Evolutionary conservation across 257 asterid genomes (phyloP), one percentile per base, ranked within the genome.

Genomic region (Solanum paucissectum): DNA sequence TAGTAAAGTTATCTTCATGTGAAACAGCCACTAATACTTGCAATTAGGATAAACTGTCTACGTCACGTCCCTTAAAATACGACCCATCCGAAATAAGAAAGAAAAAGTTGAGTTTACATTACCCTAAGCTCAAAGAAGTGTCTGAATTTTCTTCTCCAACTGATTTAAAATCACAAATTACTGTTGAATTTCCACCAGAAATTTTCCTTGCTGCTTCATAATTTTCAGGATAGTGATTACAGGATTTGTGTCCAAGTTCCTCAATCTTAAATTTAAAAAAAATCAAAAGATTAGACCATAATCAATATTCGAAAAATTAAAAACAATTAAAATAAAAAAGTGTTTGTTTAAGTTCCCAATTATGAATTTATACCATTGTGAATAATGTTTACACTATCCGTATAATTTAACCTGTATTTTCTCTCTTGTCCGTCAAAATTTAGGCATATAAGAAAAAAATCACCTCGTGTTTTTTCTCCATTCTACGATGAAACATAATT

Each of bases 91-190:
- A 7, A 29, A 32, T 32, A 3, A 29, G 40, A 71, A 21, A 38
- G 21, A 77, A 42, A 27, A 44, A 27, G 38, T 44, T 25, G 12
- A 44, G n/a, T 44, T 42, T 3, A 79, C 38, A 44, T 55, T 89
- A 95, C 98, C 95, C 97, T 84, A 95, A 76, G 25, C 94, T 95
- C 71, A 94, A 86, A 0, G 94, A 94, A 85, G 94, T 93, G 87
- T 94, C 98, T 3, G 95, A 92, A 79, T 84, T 32, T 79, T 44
- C 85, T 44, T 79, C 64, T 27, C 66, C 33, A 20, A 27, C 66
- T 42, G 84, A 77, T 13, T 77, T 77, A 14, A 14, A 27, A 79
- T 79, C 91, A 79, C 87, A 92, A 55, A 92, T 64, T 2, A 90
- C 23, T 16, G 85, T 79, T 27, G 85, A 44, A 27, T 21, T 79